Evolutionary conservation across 2,329 filamentous ascomycete species (phyloP), one percentile per base, ranked within the genome.

Genomic region (Aspergillus floridensis): DNA sequence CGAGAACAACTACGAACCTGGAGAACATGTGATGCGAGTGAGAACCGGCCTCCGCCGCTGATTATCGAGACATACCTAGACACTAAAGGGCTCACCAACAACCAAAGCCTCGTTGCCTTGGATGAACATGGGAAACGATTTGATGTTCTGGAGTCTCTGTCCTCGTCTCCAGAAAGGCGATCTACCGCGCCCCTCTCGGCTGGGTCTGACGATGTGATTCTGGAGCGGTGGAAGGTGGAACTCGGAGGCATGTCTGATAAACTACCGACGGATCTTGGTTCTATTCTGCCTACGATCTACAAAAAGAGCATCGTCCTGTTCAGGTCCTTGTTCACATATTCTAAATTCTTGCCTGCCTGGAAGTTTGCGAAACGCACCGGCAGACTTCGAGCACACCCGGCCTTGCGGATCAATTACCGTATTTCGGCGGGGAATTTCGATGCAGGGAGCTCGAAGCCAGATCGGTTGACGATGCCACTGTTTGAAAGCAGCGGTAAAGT

Each of bases 221-320:
- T 99, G 63, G 95, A 99, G 78, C 85, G 93, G 67, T 99, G 95
- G 95, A 88, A 83, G 59, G 84, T 99, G 64, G 89, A 95, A 72
- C 81, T 98, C 58, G 90, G 90, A 71, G 85, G 86, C 66, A 78
- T 79, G 59, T 75, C 81, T 59, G 72, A 80, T 72, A 72, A 82
- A 85, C 71, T 91, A 58, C 68, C 80, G 5, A 68, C 79, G 44
- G 83, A 87, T 60, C 74, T 86, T 54, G 81, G 76, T 56, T 80
- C 84, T 50, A 80, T 85, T 32, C 80, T 98, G 54, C 92, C 95
- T 14, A 93, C 91, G 55, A 88, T 96, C 59, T 99, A 99, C 82
- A 99, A 99, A 79, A 95, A 96, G 78, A 92, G 91, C 68, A 96
- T 99, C 64, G 90, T 98, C 66, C 87, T 97, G 68, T 97, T 98